These are phyloP conservation scores for Terfezia boudieri DNA, from an alignment of 495 filamentous ascomycete species.

Conservation along the genomic window DNA sequence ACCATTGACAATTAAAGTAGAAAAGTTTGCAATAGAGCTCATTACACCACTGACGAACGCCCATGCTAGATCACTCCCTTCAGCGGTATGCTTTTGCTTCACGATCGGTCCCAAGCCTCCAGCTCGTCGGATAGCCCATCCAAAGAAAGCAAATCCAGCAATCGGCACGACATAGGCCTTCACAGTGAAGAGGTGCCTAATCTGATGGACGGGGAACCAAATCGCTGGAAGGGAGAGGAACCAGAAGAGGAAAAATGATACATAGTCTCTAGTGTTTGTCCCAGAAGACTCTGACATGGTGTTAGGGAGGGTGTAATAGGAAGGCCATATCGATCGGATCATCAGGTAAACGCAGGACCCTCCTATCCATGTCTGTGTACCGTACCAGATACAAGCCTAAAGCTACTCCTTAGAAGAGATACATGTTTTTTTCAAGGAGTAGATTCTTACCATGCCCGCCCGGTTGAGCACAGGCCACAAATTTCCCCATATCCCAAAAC, in stretches of 20 bases:
- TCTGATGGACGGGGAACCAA: slow-evolving; percentile 56
- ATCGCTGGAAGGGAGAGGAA: slow-evolving; percentile 56
- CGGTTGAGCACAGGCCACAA: slow-evolving; percentile 85
- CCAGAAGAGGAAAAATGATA: slow-evolving; percentile 76
- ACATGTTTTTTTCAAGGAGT: neutral
- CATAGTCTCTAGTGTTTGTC: slow-evolving; percentile 52
- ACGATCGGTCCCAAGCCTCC: slow-evolving; percentile 73
- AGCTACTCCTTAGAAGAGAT: neutral
- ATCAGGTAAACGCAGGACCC: slow-evolving; percentile 62
- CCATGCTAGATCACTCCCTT: slow-evolving; percentile 58
- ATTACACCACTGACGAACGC: slow-evolving; percentile 64
- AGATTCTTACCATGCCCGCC: slow-evolving; percentile 37
- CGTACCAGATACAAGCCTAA: slow-evolving; percentile 59
- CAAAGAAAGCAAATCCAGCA: slow-evolving; percentile 71
- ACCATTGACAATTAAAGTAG: slow-evolving; percentile 46
- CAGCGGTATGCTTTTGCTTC: slow-evolving; percentile 37
- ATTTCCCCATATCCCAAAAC: slow-evolving; percentile 71
- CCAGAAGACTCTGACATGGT: slow-evolving; percentile 39
- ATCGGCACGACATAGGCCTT: slow-evolving; percentile 70
- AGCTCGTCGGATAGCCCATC: slow-evolving; percentile 69
- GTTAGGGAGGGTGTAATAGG: slow-evolving; percentile 41
- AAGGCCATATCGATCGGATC: slow-evolving; percentile 63
- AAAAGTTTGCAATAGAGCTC: slow-evolving; percentile 81
- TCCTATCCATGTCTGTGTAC: slow-evolving; percentile 70
- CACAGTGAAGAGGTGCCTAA: slow-evolving; percentile 76